Evolutionary conservation across 192 early-diverging fungal species (phyloP).

Genomic region (Piromyces sp.): DNA sequence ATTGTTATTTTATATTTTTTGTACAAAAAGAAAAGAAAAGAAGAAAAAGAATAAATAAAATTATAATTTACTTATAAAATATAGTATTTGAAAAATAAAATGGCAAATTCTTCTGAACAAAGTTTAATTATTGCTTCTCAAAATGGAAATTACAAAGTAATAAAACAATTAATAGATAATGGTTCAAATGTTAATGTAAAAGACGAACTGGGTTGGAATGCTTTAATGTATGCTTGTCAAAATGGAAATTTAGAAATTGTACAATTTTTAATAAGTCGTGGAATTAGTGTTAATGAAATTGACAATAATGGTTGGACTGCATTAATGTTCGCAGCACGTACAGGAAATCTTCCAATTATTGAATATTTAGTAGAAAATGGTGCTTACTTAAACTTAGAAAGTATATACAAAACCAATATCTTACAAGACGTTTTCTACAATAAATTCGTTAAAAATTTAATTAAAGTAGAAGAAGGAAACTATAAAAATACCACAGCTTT

Average conservation of each 20-base stretch:
- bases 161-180: background rate
- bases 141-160: background rate
- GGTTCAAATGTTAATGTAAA: background rate
- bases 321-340: background rate
- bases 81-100: background rate
- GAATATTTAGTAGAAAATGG: background rate
- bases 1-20: no score
- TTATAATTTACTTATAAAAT: background rate
- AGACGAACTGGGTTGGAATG: background rate
- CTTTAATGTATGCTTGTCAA: background rate
- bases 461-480: background rate
- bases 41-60: background rate
- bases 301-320: background rate
- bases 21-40: background rate
- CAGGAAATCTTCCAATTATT: background rate
- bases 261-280: background rate
- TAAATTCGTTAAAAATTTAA: background rate
- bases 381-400: background rate
- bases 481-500: background rate
- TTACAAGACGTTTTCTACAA: background rate
- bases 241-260: background rate
- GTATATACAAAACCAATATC: background rate
- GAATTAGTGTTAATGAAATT: background rate
- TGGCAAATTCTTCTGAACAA: background rate
- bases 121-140: background rate